Conservation (phyloP, 805 yeast species). For the Candida awuae region DNA sequence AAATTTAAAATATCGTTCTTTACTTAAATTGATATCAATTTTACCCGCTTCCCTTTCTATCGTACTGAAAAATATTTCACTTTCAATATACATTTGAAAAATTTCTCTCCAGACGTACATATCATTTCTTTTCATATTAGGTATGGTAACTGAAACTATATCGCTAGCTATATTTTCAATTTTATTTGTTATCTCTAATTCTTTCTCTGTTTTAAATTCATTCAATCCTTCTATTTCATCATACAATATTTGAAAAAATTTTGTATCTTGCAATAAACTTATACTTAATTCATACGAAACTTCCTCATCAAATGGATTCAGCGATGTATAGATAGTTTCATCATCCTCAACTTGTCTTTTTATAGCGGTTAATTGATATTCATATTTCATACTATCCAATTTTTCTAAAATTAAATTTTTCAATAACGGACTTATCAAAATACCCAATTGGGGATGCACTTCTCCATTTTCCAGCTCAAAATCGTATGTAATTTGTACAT, state of each 20-base stretch:
- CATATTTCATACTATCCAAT: slow-evolving; percentile 15
- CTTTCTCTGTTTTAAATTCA: slow-evolving; percentile 35
- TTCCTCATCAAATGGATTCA: slow-evolving; percentile 22
- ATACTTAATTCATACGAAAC: slow-evolving; percentile 24
- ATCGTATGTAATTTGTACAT: slow-evolving; percentile 19
- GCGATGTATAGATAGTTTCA: slow-evolving; percentile 14
- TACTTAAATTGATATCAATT: slow-evolving; percentile 39
- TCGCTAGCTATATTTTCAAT: slow-evolving; percentile 36
- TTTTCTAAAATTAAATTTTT: slow-evolving; percentile 15
- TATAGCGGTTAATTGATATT: slow-evolving; percentile 13
- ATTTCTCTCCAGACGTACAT: slow-evolving; percentile 64
- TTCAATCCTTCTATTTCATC: slow-evolving; percentile 46
- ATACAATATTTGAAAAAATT: slow-evolving; percentile 51
- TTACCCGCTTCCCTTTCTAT: slow-evolving; percentile 35
- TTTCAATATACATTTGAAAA: slow-evolving; percentile 56
- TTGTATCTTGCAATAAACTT: slow-evolving; percentile 45
- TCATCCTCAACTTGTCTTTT: not conserved
- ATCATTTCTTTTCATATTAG: slow-evolving; percentile 41
- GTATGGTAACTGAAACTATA: slow-evolving; percentile 34
- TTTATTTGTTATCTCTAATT: slow-evolving; percentile 33
- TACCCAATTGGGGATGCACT: slow-evolving; percentile 19
- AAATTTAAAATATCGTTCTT: slow-evolving; percentile 36
- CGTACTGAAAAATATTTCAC: slow-evolving; percentile 49
- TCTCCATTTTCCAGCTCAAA: slow-evolving; percentile 15
- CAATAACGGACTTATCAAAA: slow-evolving; percentile 20